phyloP scores from a whole-genome alignment of 306 rosid species.

The Senna siamea region DNA sequence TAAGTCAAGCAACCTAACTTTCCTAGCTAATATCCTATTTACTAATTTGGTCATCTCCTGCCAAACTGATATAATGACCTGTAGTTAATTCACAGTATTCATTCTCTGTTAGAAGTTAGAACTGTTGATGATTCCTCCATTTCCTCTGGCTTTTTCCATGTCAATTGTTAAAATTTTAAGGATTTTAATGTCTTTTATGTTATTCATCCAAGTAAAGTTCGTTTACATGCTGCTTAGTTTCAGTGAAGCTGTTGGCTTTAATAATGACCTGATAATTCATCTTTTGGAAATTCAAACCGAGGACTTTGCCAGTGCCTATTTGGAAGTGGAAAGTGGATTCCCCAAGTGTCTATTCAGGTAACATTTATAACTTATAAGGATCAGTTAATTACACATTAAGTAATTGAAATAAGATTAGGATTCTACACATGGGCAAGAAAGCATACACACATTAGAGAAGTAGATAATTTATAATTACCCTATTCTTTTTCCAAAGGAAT shows the following conservation, averaged over 20 bases:
- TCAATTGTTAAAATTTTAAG: not conserved
- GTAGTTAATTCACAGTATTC: too few relatives aligned
- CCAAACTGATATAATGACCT: not conserved
- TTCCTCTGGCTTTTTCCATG: not conserved
- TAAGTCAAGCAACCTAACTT: not conserved
- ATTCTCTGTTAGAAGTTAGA: not conserved
- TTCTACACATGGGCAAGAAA: conserved; percentile 34
- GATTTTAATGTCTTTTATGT: too few relatives aligned
- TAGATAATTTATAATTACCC: too few relatives aligned
- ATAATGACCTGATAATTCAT: not conserved
- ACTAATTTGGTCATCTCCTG: not conserved
- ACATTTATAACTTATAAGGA: conserved; percentile 22
- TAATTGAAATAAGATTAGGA: conserved; percentile 31
- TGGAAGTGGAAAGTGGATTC: too few relatives aligned
- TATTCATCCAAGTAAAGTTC: too few relatives aligned
- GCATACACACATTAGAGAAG: conserved; percentile 14
- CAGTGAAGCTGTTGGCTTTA: not conserved
- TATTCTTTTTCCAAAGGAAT: conserved; percentile 41
- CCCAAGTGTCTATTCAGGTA: too few relatives aligned
- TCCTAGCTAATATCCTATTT: not conserved
- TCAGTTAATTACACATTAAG: conserved; percentile 31
- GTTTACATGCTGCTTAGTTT: not conserved
- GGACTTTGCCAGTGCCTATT: too few relatives aligned
- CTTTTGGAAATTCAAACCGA: too few relatives aligned
- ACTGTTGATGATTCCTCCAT: not conserved